Percentiles rank a stretch among this genome's conserved stretches.
Conservation (phyloP, 148 eudicot species). For the Bassia scoparia region DNA sequence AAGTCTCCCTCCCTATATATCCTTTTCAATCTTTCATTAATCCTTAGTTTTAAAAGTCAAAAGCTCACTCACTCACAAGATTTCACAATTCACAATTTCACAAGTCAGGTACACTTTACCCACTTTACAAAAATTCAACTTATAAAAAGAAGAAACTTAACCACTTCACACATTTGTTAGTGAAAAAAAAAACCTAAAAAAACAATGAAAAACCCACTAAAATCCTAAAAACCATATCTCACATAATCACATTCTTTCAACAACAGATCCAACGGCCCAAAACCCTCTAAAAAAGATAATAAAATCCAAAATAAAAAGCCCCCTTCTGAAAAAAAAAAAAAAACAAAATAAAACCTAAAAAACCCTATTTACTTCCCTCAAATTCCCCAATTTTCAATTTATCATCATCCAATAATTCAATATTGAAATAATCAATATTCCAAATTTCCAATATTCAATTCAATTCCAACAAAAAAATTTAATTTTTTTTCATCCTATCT, state of each 20-base stretch:
- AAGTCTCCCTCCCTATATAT: neutral
- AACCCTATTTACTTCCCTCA: neutral
- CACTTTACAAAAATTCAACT: no score
- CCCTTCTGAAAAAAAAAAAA: neutral
- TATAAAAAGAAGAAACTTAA: no score
- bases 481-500: no score
- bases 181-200: no score
- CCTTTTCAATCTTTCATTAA: neutral
- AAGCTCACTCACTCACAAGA: neutral
- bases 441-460: neutral
- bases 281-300: neutral
- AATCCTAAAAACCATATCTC: no score
- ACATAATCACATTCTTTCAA: no score
- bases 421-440: neutral
- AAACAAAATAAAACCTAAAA: neutral
- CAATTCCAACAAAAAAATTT: constrained; percentile 19
- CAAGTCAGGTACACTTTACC: no score
- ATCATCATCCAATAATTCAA: neutral
- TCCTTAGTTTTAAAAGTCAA: neutral
- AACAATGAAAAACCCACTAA: no score
- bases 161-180: no score
- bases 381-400: neutral
- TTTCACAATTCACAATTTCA: no score
- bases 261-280: no score
- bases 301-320: neutral